Evolutionary conservation across 1,139 yeast species (phyloP).

Genomic region (Taphrina communis): DNA sequence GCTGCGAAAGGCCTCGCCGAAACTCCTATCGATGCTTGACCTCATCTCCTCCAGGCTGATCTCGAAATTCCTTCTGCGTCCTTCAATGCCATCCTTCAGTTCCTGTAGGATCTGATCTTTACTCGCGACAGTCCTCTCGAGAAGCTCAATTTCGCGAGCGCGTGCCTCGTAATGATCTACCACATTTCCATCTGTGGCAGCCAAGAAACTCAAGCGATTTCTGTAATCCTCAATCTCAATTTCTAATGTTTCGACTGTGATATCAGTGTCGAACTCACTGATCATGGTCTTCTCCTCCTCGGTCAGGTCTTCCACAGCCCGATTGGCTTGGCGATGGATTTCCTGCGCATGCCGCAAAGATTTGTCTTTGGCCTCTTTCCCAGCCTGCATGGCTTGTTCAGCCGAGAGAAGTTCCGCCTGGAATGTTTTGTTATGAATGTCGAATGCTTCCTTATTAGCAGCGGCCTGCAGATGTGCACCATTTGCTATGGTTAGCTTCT

Average conservation of each 20-base stretch:
- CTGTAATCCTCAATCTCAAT: slow-evolving; percentile 49
- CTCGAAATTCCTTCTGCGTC: slow-evolving; percentile 61
- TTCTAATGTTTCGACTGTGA: slow-evolving; percentile 48
- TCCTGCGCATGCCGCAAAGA: slow-evolving; percentile 12
- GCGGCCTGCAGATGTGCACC: slow-evolving; percentile 16
- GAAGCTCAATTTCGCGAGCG: slow-evolving; percentile 50
- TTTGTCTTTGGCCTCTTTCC: background rate
- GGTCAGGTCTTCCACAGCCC: background rate
- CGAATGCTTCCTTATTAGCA: slow-evolving; percentile 36
- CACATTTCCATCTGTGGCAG: slow-evolving; percentile 47
- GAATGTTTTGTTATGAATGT: slow-evolving; percentile 17
- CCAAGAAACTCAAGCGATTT: slow-evolving; percentile 50
- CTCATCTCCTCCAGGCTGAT: slow-evolving; percentile 62
- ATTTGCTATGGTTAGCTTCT: slow-evolving; percentile 5
- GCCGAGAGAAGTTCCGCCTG: slow-evolving; percentile 25
- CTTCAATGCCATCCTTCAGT: slow-evolving; percentile 54
- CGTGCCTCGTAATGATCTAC: slow-evolving; percentile 48
- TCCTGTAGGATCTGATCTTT: slow-evolving; percentile 50
- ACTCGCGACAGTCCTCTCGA: slow-evolving; percentile 49
- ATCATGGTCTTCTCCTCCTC: slow-evolving; percentile 23
- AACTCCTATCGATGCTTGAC: slow-evolving; percentile 63
- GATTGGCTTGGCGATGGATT: slow-evolving; percentile 20
- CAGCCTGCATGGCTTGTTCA: slow-evolving; percentile 28
- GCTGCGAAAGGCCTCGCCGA: slow-evolving; percentile 66
- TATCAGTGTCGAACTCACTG: slow-evolving; percentile 20